These are phyloP conservation scores for Tolypocladium inflatum DNA, from an alignment of 2,329 filamentous ascomycete species.

Conservation along the genomic window DNA sequence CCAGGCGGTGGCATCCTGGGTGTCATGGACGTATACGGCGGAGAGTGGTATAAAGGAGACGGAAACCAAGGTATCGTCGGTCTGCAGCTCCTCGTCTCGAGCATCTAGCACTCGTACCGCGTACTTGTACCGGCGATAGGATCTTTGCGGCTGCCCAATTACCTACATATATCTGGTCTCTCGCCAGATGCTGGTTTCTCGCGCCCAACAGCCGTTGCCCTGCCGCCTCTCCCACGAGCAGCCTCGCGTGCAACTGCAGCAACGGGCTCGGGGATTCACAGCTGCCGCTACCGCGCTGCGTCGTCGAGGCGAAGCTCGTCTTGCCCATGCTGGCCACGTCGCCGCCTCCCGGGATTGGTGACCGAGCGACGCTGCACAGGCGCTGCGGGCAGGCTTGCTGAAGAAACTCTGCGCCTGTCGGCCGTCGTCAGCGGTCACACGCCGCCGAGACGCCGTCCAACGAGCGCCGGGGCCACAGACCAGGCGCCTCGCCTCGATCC, in stretches of 20 bases:
- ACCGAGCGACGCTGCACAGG: not conserved
- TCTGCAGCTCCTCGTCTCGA: not conserved
- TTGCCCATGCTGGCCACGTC: not conserved
- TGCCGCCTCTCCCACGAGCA: not conserved
- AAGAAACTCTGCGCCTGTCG: not conserved
- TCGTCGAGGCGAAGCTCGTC: not conserved
- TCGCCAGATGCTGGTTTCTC: not conserved
- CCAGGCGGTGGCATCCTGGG: not conserved
- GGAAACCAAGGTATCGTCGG: not conserved
- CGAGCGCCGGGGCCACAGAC: not conserved
- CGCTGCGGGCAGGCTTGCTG: not conserved
- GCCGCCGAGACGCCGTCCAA: not conserved
- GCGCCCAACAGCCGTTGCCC: not conserved
- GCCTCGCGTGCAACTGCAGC: not conserved
- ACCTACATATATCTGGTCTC: not conserved
- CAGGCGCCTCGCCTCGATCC: not conserved
- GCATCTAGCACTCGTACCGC: too few relatives aligned
- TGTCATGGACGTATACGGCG: not conserved
- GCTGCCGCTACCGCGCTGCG: not conserved
- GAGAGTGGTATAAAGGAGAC: not conserved
- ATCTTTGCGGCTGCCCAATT: not conserved
- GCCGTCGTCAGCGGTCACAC: not conserved
- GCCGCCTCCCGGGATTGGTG: not conserved
- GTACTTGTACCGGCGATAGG: not conserved
- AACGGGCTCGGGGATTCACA: not conserved